These are phyloP conservation scores for Wickerhamiella musiphila DNA, from an alignment of 805 yeast species.

Conservation along the genomic window DNA sequence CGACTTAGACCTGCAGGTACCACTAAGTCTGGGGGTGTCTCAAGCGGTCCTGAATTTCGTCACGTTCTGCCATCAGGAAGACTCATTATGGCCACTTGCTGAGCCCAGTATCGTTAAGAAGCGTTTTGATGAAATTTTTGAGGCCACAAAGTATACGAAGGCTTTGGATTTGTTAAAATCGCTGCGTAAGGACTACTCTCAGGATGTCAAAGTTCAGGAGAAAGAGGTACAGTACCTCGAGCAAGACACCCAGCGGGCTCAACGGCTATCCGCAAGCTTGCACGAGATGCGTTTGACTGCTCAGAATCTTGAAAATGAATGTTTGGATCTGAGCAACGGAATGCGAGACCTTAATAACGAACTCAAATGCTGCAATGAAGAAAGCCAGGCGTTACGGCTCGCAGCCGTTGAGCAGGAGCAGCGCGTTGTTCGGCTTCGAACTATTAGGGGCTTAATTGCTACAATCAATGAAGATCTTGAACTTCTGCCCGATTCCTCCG, in stretches of 20 bases:
- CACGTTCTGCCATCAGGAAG: conserved; percentile 95
- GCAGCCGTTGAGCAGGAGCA: conserved; percentile 47
- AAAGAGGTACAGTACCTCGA: conserved; percentile 65
- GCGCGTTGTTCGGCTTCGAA: conserved; percentile 29
- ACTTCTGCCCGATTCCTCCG: conserved; percentile 20
- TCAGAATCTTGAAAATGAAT: conserved; percentile 30
- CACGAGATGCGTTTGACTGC: conserved; percentile 28
- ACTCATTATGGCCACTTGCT: conserved; percentile 78
- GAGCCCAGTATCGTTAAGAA: conserved; percentile 83
- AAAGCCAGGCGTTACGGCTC: conserved; percentile 69
- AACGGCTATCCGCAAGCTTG: conserved; percentile 33
- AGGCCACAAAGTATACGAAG: conserved; percentile 82
- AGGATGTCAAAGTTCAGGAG: conserved; percentile 57
- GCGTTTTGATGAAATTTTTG: conserved; percentile 90
- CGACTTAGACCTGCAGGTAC: conserved; percentile 70
- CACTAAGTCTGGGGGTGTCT: conserved; percentile 73
- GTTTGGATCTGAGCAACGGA: conserved; percentile 30
- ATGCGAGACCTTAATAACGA: conserved; percentile 38
- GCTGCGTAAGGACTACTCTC: conserved; percentile 58
- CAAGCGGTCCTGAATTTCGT: conserved; percentile 79
- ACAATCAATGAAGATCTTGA: conserved; percentile 34
- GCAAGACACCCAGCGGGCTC: conserved; percentile 58
- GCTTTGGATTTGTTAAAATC: conserved; percentile 65
- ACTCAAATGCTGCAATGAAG: conserved; percentile 46
- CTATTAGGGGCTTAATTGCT: conserved; percentile 33